Base-by-base conservation (phyloP, 768 basidiomycete species). In the Chiua virens region DNA sequence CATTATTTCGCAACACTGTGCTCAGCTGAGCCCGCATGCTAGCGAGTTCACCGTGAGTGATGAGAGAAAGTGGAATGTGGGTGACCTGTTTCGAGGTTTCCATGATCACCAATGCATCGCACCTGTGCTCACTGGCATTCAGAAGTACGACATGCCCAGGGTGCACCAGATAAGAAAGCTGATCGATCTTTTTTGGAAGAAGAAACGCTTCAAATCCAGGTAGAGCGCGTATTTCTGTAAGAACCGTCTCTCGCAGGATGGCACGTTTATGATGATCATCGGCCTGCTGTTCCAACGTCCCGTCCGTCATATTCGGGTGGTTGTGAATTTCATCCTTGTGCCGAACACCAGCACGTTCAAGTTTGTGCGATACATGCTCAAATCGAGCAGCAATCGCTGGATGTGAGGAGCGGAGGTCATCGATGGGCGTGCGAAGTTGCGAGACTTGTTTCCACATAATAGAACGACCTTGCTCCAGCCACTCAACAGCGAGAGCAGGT, bases 391-490 rank as follows among this genome's bases (percentile, higher is more conserved):
- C 47, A 23, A 48, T 36, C 15, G 39, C 44, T 11, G 58, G 58
- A 32, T 41, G 15, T 2, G 14, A 13, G 2, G 36, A 17, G 1
- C 37, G 34, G 13, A 58, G 23, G 3, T 53, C 49, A n/a, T 57
- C 40, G 1, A 25, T 25, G 1, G 56, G 43, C 5, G n/a, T 47
- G 27, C 52, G 56, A 27, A 27, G 25, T 27, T 27, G 25, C 4
- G 25, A 27, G 25, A 27, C 25, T 8, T 27, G 25, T 5, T 44
- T 50, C 55, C 47, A 56, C 2, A 58, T 47, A 11, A 59, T 35
- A 1, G 49, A 59, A 5, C 58, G 58, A 7, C 53, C 58, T 41
- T 59, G 46, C 22, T 60, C 57, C 14, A 60, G 45, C 57, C 54
- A 60, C 18, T 58, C 59, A 10, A 59, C 47, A 3, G 58, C 52